Evolutionary conservation across 805 yeast species (phyloP).

Genomic region (Ogataea trehaloabstinens): DNA sequence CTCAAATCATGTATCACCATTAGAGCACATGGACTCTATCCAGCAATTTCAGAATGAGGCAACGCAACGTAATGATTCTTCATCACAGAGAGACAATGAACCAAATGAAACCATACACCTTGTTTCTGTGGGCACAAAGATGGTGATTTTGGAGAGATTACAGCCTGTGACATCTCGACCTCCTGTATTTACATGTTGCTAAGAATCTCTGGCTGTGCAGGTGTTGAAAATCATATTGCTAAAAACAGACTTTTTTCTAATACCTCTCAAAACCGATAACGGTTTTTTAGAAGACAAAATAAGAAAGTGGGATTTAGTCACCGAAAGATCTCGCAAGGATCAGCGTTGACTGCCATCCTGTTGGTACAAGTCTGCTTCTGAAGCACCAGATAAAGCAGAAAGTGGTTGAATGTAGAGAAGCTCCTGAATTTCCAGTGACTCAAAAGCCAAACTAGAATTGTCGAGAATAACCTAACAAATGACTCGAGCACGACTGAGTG

Average conservation of each 20-base stretch:
- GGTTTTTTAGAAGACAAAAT: too few relatives aligned
- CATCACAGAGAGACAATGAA: background rate
- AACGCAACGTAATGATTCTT: background rate
- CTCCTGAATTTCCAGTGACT: too few relatives aligned
- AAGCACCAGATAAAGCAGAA: too few relatives aligned
- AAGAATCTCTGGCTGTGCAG: background rate
- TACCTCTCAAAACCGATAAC: background rate
- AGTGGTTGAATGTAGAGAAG: too few relatives aligned
- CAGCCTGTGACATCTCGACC: conserved; percentile 53
- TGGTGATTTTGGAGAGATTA: conserved; percentile 58
- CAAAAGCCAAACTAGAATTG: too few relatives aligned
- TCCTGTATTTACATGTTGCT: conserved; percentile 71
- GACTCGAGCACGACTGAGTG: background rate
- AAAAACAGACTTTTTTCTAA: background rate
- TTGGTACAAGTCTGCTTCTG: too few relatives aligned
- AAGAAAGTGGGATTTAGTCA: too few relatives aligned
- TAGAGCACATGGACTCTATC: background rate
- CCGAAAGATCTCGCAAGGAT: too few relatives aligned
- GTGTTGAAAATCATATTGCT: background rate
- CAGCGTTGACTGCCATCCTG: too few relatives aligned
- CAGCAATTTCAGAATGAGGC: too few relatives aligned
- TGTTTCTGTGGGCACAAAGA: conserved; percentile 33
- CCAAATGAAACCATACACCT: conserved; percentile 7
- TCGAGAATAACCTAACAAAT: too few relatives aligned
- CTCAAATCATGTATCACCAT: background rate